phyloP scores from a whole-genome alignment of 805 yeast species.

The Tetrapisispora fleetii region DNA sequence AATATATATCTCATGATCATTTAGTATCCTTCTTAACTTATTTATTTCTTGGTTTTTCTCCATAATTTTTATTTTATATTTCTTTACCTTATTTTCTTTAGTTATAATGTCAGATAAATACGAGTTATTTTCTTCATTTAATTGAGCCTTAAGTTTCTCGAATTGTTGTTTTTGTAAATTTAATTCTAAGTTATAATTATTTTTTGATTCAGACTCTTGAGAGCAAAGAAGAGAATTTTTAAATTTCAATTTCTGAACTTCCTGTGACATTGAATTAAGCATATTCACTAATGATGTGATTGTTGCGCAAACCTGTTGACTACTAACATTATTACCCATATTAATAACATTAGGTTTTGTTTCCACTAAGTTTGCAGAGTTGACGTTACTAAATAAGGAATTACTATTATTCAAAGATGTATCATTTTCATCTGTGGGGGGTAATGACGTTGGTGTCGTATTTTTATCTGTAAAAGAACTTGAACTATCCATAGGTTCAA shows the following conservation, averaged over 20 bases:
- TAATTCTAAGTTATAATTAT: slow-evolving; percentile 22
- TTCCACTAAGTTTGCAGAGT: not conserved
- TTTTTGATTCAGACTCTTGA: slow-evolving; percentile 14
- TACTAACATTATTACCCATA: not conserved
- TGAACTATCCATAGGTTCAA: not conserved
- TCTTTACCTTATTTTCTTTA: slow-evolving; percentile 36
- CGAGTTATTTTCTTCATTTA: slow-evolving; percentile 27
- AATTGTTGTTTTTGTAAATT: slow-evolving; percentile 27
- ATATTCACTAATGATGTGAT: not conserved
- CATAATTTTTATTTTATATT: slow-evolving; percentile 35
- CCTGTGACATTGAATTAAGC: slow-evolving; percentile 16
- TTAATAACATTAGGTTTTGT: not conserved
- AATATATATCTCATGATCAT: slow-evolving; percentile 9
- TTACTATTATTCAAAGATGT: not conserved
- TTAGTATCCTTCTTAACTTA: slow-evolving; percentile 29
- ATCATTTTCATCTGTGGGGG: not conserved
- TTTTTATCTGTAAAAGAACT: not conserved
- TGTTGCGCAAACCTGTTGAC: not conserved
- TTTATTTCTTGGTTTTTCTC: slow-evolving; percentile 38
- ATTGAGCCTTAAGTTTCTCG: slow-evolving; percentile 26
- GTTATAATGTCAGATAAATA: slow-evolving; percentile 31
- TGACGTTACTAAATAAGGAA: not conserved
- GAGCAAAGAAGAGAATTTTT: slow-evolving; percentile 33
- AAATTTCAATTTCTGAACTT: slow-evolving; percentile 29
- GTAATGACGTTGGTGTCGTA: not conserved